Evolutionary conservation across 78 protist species (phyloP).

Genomic region (slime mould (Dictyostelium discoideum)): DNA sequence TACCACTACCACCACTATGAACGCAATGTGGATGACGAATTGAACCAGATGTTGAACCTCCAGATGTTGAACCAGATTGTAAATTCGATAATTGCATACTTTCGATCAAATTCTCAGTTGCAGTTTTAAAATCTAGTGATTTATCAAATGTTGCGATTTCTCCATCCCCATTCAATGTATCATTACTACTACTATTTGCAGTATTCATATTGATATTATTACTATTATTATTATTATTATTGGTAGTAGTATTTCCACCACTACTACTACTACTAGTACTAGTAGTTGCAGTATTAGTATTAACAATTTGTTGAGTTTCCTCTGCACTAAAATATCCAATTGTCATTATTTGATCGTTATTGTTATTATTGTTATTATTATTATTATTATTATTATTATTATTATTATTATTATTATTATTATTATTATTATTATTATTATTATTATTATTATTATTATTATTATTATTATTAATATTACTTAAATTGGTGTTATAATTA

Average conservation of each 20-base stretch:
- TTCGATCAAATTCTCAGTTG: constrained; percentile 19
- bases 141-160: constrained; percentile 6
- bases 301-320: constrained; percentile 6
- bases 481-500: no score
- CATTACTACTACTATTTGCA: neutral
- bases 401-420: no score
- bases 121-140: constrained; percentile 15
- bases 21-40: neutral
- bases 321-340: constrained; percentile 28
- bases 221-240: neutral
- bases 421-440: no score
- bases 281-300: neutral
- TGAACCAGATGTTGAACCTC: neutral
- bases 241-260: neutral
- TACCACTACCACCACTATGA: neutral
- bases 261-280: neutral
- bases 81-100: constrained; percentile 8
- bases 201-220: neutral
- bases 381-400: neutral
- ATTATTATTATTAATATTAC: no score
- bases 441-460: no score
- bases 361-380: neutral
- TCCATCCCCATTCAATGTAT: neutral
- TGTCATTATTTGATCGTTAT: neutral
- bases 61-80: neutral